Percentiles rank a stretch among this genome's conserved stretches.
These are phyloP conservation scores for Debaryomyces subglobosus DNA, from an alignment of 1,139 yeast species.

Conservation along the genomic window DNA sequence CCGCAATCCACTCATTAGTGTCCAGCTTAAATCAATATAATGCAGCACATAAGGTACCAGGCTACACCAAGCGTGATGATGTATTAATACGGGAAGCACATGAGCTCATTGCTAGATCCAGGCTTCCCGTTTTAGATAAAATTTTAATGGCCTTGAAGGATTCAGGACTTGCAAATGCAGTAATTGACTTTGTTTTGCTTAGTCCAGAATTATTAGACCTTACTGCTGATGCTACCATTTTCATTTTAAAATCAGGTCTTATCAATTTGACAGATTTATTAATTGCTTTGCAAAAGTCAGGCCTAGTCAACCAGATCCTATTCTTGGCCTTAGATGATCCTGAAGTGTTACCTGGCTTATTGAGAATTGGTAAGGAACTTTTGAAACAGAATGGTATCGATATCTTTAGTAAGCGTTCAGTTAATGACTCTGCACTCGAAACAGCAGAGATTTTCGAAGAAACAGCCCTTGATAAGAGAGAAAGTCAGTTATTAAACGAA, in stretches of 20 bases:
- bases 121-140: conserved; percentile 27
- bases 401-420: conserved; percentile 15
- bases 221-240: conserved; percentile 26
- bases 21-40: conserved; percentile 14
- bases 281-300: conserved; percentile 32
- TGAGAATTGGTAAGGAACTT: conserved; percentile 27
- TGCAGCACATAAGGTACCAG: conserved; percentile 7
- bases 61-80: conserved; percentile 6
- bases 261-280: conserved; percentile 30
- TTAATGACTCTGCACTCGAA: conserved; percentile 1
- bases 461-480: conserved; percentile 22
- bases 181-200: conserved; percentile 30
- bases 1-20: conserved; percentile 12
- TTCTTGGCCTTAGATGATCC: conserved; percentile 30
- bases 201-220: conserved; percentile 28
- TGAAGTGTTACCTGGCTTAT: conserved; percentile 32
- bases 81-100: neutral
- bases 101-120: conserved; percentile 17
- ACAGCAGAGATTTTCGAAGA: neutral
- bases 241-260: conserved; percentile 23
- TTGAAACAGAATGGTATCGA: conserved; percentile 25
- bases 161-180: conserved; percentile 26
- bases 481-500: conserved; percentile 25
- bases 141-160: conserved; percentile 26
- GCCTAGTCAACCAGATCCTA: conserved; percentile 29